Evolutionary conservation across 2,329 filamentous ascomycete species (phyloP).

Genomic region (Aspergillus viridinutans): DNA sequence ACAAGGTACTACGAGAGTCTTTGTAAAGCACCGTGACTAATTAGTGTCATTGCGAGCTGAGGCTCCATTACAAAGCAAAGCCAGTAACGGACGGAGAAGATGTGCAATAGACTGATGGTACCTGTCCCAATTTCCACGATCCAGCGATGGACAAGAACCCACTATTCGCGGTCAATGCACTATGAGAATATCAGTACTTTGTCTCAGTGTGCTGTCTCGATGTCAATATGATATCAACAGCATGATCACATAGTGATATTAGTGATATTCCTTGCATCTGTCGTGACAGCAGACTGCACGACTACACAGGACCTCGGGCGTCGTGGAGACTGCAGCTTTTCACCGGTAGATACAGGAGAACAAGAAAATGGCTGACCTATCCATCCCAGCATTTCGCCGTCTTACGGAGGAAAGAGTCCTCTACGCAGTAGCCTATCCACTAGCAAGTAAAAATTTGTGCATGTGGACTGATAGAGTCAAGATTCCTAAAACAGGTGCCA

Average conservation of each 20-base stretch:
- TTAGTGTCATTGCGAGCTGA: background rate
- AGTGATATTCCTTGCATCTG: too few species aligned
- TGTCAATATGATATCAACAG: background rate
- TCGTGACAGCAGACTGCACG: too few species aligned
- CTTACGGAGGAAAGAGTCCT: conserved; percentile 2
- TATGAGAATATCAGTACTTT: background rate
- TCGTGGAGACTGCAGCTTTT: background rate
- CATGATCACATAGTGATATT: background rate
- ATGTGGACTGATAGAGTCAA: background rate
- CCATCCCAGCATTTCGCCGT: conserved; percentile 4
- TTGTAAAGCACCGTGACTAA: too few species aligned
- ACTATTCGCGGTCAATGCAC: too few species aligned
- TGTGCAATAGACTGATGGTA: too few species aligned
- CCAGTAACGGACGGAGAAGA: background rate
- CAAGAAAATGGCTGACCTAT: too few species aligned
- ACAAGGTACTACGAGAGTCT: too few species aligned
- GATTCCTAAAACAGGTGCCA: background rate
- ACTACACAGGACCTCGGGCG: too few species aligned
- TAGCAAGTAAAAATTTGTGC: background rate
- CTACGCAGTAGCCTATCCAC: too few species aligned
- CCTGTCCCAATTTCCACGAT: background rate
- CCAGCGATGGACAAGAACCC: background rate
- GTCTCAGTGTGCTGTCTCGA: background rate
- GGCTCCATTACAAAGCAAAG: background rate
- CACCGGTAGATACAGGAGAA: background rate